Percentiles rank a stretch among this genome's conserved stretches.
phyloP scores from a whole-genome alignment of 768 basidiomycete species.

The Russula griseocarnosa region DNA sequence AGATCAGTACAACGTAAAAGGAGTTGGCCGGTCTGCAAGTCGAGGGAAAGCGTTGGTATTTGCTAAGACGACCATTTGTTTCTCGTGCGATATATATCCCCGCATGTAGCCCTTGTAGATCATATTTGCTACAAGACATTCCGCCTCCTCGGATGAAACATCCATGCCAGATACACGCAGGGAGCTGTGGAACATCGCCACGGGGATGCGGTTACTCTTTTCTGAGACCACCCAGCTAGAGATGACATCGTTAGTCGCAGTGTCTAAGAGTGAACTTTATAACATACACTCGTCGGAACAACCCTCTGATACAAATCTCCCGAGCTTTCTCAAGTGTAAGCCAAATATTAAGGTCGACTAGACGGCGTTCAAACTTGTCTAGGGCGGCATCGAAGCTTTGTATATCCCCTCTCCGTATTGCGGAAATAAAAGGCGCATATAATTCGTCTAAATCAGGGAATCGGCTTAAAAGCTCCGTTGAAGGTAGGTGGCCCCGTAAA shows the following conservation, averaged over 20 bases:
- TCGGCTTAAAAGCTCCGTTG: constrained; percentile 58
- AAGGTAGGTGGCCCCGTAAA: constrained; percentile 82
- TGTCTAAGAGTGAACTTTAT: constrained; percentile 5
- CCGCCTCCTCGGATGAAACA: constrained; percentile 75
- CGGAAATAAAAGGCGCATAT: constrained; percentile 74
- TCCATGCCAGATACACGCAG: constrained; percentile 66
- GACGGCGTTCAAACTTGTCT: constrained; percentile 59
- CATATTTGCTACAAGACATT: constrained; percentile 93
- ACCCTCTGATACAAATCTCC: constrained; percentile 77
- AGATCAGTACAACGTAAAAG: constrained; percentile 39
- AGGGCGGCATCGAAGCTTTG: constrained; percentile 77
- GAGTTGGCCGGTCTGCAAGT: constrained; percentile 56
- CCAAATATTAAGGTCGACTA: constrained; percentile 86
- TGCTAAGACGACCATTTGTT: constrained; percentile 88
- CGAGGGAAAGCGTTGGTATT: constrained; percentile 76
- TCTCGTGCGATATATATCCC: constrained; percentile 95
- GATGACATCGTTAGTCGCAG: not conserved
- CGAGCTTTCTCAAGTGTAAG: constrained; percentile 83
- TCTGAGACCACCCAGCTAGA: constrained; percentile 74
- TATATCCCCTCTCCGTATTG: constrained; percentile 75
- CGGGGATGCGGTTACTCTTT: constrained; percentile 72
- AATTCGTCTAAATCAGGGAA: constrained; percentile 71
- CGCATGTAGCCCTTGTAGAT: constrained; percentile 89
- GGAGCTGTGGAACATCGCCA: constrained; percentile 76
- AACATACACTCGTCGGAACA: constrained; percentile 75